Evolutionary conservation across 2,329 filamentous ascomycete genomes (phyloP), one percentile per base, ranked within the genome.

Genomic region (Aspergillus viridinutans): DNA sequence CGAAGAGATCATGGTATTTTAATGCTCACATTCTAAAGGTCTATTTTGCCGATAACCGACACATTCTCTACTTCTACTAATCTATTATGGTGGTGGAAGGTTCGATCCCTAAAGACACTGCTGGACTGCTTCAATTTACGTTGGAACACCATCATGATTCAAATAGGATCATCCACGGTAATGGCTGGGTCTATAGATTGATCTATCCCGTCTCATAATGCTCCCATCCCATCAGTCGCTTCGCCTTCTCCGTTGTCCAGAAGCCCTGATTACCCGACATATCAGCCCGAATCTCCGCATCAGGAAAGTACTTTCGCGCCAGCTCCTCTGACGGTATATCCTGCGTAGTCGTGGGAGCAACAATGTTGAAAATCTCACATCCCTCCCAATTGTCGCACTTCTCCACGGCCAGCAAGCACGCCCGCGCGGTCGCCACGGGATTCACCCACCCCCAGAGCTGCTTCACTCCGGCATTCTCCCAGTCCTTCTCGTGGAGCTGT

Each of bases 391-490:
- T 66, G 23, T 73, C 64, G 6, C 58, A 63, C 51, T 69, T 66
- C 51, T 73, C 71, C 4, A 76, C 65, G 7, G 67, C 60, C 25
- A 71, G 54, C 26, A 75, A 58, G 57, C 72, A 75, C 14, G 73
- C 73, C 21, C 72, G 61, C 2, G 73, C 74, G 2, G 69, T 71
- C 3, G 72, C 73, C 14, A 62, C 54, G 0, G 72, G 71, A 43
- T 62, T 64, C 17, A 74, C 72, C 72, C 72, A 75, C 7, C 69
- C 70, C 71, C 71, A 75, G 3, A 74, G 62, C 60, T 72, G 71
- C 52, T 67, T 69, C 49, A 75, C 69, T 6, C 63, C 74, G 1
- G 69, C 63, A 8, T 64, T 61, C 3, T 72, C 58, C 73, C 73
- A 74, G 50, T 72, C 65, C 52, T 68, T 62, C 23, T 60, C 51